Base-by-base conservation (phyloP, 306 rosid genomes). In the Malus sylvestris region DNA sequence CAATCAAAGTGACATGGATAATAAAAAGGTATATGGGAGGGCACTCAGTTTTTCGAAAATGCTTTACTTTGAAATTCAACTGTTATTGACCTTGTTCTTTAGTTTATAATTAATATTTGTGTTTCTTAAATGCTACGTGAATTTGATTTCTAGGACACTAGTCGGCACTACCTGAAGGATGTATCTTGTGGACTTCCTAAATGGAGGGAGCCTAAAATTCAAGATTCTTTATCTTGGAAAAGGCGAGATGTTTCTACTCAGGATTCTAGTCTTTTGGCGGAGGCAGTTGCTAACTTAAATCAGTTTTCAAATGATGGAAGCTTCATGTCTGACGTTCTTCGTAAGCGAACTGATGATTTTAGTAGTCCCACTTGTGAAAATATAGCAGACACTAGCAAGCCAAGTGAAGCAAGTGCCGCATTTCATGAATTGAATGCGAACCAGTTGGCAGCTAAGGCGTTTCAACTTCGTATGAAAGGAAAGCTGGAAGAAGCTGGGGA, bases 371-470 rank as follows among this genome's bases (percentile, higher is more conserved):
- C 57, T 66, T 23, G 67, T n/a, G 88, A 76, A 75, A 86, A 75
- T 81, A 57, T 70, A 71, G 81, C 75, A 20, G 84, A 82, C 68
- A 78, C 75, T 23, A 78, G 76, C 12, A 78, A 76, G 58, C 72
- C 83, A 3, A 78, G 66, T 13, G 91, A 84, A 76, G 80, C 74
- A n/a, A 70, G 70, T 62, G 78, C 58, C 16, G 62, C 45, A 20
- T 71, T 74, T n/a, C 79, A 85, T 77, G 88, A 70, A 74, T 74
- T 88, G 79, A 94, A 91, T 78, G 98, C 90, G 35, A 94, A 94
- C 78, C 97, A 94, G 85, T 81, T 92, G 84, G 98, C 98, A 73
- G 97, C 98, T n/a, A 92, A 92, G 91, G 98, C 95, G 33, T 77
- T 90, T 86, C 98, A 94, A 74, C 93, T 94, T 81, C 91, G 93